Percentiles rank a stretch among this genome's conserved stretches.
These are phyloP conservation scores for Podosphaera leucotricha DNA, from an alignment of 2,329 filamentous ascomycete genomes.

Conservation along the genomic window DNA sequence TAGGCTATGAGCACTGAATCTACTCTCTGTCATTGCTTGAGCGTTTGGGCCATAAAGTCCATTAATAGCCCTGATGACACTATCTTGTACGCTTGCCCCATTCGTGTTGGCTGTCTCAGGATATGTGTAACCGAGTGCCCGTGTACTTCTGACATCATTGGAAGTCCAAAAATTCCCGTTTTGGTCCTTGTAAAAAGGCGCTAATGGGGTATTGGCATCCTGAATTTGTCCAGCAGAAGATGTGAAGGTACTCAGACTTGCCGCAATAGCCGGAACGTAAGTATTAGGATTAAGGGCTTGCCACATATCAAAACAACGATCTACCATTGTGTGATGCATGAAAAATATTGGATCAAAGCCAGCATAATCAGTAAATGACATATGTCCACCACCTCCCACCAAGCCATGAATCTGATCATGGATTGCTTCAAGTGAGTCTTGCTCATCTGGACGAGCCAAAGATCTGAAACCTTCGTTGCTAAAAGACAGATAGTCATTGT, in stretches of 20 bases:
- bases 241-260: constrained; percentile 16
- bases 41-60: constrained; percentile 20
- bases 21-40: neutral
- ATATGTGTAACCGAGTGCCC: constrained; percentile 11
- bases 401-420: constrained; percentile 41
- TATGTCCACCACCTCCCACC: constrained; percentile 29
- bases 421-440: constrained; percentile 41
- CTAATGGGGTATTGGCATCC: constrained; percentile 17
- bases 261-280: constrained; percentile 15
- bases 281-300: constrained; percentile 19
- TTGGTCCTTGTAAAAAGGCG: constrained; percentile 21
- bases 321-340: constrained; percentile 31
- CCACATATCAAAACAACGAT: constrained; percentile 32
- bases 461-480: constrained; percentile 1
- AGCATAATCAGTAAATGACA: constrained; percentile 21
- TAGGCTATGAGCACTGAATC: neutral
- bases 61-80: constrained; percentile 36
- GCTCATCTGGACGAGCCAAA: constrained; percentile 7
- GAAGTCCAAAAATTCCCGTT: constrained; percentile 23
- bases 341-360: constrained; percentile 26
- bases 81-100: constrained; percentile 31
- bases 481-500: constrained; percentile 32
- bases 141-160: constrained; percentile 5
- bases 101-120: constrained; percentile 22
- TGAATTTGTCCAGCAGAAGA: constrained; percentile 5